Evolutionary conservation across 192 early-diverging fungal species (phyloP), one percentile per base, ranked within the genome.

Genomic region (Spinellus fusiger): DNA sequence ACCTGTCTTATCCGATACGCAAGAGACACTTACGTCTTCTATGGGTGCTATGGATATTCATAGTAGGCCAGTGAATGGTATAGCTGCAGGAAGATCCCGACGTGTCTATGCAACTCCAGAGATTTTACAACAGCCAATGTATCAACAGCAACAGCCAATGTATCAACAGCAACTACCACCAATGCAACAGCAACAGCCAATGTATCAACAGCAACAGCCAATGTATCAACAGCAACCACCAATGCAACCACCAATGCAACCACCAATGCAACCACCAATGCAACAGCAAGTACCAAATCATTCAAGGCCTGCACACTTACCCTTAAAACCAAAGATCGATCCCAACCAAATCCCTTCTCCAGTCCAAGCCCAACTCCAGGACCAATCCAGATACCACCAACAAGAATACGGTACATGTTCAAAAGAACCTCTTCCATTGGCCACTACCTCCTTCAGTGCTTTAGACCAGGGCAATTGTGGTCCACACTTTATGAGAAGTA

Each of bases 281-380:
- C 25, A 5, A 50, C 49, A 50, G 26, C 49, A 7, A 7, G 9
- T 16, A 49, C 47, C 9, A 7, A 5, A 49, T 16, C 20, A 7
- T 5, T 18, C 18, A 50, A 9, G 4, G 23, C 54, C 18, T 22
- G 15, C 13, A 44, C 18, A 12, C 3, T 18, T 3, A 12, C 40
- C 18, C 5, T 23, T 76, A 72, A 77, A 76, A 55, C 61, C 87
- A 23, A 81, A 83, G 16, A 99, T 99, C 51, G 93, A 99, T 66
- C 94, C 95, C 2, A 89, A 92, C 75, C 91, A 94, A 62, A 92
- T 99, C 54, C 96, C 96, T 16, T 86, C 88, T 20, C 94, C 95
- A 22, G 79, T 93, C 9, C 74, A 78, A 22, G 93, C 94, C 32
- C 93, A 95, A 56, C 83, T 86, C 53, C 68, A 72, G 28, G 93